phyloP scores from a whole-genome alignment of 208 protist species.

The Plasmodiophora brassicae region DNA sequence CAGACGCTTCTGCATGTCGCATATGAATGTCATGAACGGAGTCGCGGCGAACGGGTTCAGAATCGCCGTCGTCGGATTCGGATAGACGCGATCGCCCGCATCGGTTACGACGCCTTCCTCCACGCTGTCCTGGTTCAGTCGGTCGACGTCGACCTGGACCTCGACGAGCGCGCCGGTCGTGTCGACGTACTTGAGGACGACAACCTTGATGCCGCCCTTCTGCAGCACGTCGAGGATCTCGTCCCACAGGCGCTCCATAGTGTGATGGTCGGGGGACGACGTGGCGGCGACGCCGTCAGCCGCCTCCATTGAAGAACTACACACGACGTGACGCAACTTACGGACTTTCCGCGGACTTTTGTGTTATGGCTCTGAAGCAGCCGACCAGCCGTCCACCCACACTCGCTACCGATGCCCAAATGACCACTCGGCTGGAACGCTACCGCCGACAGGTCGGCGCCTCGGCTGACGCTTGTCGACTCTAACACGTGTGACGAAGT shows the following conservation, averaged over 20 bases:
- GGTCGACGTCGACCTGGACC: neutral
- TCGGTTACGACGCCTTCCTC: neutral
- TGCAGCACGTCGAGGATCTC: neutral
- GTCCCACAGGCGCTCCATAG: neutral
- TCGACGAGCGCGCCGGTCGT: neutral
- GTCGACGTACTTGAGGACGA: neutral
- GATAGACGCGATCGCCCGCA: neutral
- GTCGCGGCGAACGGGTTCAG: neutral
- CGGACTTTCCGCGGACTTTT: no score
- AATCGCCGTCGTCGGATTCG: conserved; percentile 2
- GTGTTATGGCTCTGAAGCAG: no score
- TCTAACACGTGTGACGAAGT: no score
- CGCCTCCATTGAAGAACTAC: no score
- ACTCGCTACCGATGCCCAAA: no score
- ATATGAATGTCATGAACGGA: neutral
- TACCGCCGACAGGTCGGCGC: no score
- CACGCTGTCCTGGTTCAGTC: neutral
- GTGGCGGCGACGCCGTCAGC: no score
- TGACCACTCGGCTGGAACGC: no score
- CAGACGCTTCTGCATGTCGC: neutral
- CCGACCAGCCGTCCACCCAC: no score
- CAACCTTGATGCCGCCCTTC: neutral
- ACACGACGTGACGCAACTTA: no score
- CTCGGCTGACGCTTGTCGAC: no score
- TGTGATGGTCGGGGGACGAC: no score